Conservation (phyloP, 2,329 filamentous ascomycete species). For the Chlorencoelia australis region DNA sequence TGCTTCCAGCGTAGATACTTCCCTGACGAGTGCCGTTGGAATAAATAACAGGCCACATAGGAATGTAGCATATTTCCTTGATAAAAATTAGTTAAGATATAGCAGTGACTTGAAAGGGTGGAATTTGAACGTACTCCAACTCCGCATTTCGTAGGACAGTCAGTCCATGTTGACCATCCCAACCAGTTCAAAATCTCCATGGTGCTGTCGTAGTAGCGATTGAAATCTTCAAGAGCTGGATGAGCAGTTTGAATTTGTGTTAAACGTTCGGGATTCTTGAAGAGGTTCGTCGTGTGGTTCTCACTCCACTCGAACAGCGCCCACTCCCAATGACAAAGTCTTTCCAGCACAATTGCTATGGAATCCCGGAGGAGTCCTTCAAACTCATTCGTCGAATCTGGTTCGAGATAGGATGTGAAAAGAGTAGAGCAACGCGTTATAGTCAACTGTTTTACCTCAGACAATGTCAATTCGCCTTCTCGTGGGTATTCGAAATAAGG, state of each 20-base stretch:
- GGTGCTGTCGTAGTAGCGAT: too few relatives aligned
- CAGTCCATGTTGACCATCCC: not conserved
- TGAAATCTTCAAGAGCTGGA: too few relatives aligned
- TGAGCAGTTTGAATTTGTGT: too few relatives aligned
- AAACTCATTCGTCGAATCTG: not conserved
- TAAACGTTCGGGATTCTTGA: not conserved
- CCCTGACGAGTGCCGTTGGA: not conserved
- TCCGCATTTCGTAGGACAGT: not conserved
- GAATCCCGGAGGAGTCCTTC: not conserved
- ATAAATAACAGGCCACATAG: not conserved
- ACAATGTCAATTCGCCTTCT: too few relatives aligned
- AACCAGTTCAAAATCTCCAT: too few relatives aligned
- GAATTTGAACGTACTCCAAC: not conserved
- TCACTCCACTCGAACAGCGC: not conserved
- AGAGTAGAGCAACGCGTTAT: not conserved
- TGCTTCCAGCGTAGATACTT: too few relatives aligned
- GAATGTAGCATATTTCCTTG: not conserved
- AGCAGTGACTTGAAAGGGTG: not conserved
- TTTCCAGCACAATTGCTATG: not conserved
- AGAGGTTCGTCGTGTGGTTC: not conserved
- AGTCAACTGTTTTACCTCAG: not conserved
- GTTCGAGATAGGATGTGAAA: not conserved
- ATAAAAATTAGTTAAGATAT: not conserved
- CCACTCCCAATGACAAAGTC: not conserved
- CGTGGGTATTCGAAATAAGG: not conserved